Conservation (phyloP, 306 rosid genomes). For the Adenanthera pavonina region DNA sequence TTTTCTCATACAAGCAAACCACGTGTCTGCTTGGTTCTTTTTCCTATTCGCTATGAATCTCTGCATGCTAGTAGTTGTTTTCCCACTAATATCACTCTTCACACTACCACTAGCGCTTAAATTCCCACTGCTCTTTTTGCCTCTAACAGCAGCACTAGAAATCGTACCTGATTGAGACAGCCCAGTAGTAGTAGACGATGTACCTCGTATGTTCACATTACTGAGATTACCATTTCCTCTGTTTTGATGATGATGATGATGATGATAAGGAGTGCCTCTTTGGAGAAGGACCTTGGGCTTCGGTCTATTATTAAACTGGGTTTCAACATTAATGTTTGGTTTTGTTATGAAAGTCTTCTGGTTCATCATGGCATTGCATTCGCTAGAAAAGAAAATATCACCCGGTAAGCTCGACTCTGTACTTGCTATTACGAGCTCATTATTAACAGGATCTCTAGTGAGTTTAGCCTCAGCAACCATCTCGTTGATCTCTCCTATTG, state of each 20-base stretch:
- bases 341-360: constrained; percentile 41
- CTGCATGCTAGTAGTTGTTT: constrained; percentile 60
- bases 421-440: constrained; percentile 42
- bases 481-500: constrained; percentile 72
- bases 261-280: constrained; percentile 37
- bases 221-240: constrained; percentile 41
- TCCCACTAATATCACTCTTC: constrained; percentile 60
- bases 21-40: constrained; percentile 56
- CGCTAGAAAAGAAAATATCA: constrained; percentile 84
- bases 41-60: constrained; percentile 60
- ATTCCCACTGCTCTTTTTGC: constrained; percentile 55
- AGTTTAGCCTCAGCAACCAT: constrained; percentile 63
- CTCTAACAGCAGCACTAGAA: constrained; percentile 50
- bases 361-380: constrained; percentile 48
- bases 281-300: constrained; percentile 42
- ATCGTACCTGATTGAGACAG: constrained; percentile 48
- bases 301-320: constrained; percentile 39
- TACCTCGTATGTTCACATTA: constrained; percentile 39
- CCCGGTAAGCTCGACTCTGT: constrained; percentile 71
- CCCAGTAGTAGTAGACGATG: constrained; percentile 35
- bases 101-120: constrained; percentile 46
- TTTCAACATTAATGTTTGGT: constrained; percentile 35
- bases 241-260: constrained; percentile 14
- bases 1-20: constrained; percentile 79
- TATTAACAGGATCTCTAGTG: constrained; percentile 26